These are phyloP conservation scores for Miscanthus sacchariflorus DNA, from an alignment of 202 grass and related monocot genomes.

Conservation along the genomic window DNA sequence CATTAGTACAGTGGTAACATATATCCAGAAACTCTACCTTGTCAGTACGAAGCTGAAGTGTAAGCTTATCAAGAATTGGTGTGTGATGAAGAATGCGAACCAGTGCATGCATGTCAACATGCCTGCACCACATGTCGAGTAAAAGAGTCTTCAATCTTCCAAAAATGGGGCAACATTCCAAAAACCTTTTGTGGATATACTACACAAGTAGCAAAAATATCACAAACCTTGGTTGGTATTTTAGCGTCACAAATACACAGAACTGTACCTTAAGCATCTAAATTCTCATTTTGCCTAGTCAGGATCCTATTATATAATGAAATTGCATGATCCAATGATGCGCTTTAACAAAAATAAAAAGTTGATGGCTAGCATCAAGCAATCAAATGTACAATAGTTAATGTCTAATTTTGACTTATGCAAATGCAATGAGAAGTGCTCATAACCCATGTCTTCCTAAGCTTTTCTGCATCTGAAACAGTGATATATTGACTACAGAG, in stretches of 20 bases:
- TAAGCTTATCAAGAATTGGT: slow-evolving; percentile 13
- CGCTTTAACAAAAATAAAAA: background rate
- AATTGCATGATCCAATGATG: background rate
- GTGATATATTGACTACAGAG: background rate
- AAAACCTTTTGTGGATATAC: slow-evolving; percentile 16
- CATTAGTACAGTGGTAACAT: background rate
- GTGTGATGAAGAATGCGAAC: slow-evolving; percentile 18
- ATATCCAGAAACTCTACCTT: slow-evolving; percentile 2
- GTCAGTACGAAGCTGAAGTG: slow-evolving; percentile 15
- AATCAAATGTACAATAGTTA: background rate
- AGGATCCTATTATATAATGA: background rate
- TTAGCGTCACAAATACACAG: too few relatives aligned
- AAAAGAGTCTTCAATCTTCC: slow-evolving; percentile 15
- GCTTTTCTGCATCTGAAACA: background rate
- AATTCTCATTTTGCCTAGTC: background rate
- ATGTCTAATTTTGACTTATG: background rate
- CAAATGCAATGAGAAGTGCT: background rate
- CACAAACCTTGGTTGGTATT: background rate
- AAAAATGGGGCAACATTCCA: slow-evolving; percentile 7
- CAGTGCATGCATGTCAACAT: slow-evolving; percentile 10
- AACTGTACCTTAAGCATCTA: background rate
- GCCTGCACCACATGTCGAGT: slow-evolving; percentile 16
- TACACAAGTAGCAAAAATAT: background rate
- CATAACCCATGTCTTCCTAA: background rate
- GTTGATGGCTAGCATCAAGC: background rate